phyloP scores from a whole-genome alignment of 2,329 filamentous ascomycete species.

The Colletotrichum sp. region DNA sequence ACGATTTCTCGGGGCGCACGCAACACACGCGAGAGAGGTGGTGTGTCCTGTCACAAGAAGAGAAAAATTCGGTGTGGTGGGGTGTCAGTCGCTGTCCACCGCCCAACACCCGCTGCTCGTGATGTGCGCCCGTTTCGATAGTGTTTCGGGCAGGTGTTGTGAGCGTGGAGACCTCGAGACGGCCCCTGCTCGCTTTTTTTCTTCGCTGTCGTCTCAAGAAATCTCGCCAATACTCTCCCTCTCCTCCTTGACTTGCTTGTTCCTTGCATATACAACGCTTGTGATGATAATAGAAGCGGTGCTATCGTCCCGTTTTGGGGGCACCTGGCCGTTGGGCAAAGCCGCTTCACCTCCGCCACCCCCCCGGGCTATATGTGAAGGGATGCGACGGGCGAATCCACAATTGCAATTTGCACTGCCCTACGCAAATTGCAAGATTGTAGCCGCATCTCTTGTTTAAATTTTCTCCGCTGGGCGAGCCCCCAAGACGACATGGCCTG shows the following conservation, averaged over 20 bases:
- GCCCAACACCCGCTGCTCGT: background rate
- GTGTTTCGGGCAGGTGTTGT: constrained; percentile 15
- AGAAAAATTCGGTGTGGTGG: background rate
- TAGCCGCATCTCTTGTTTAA: background rate
- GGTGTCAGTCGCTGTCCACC: background rate
- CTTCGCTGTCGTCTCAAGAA: background rate
- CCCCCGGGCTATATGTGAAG: background rate
- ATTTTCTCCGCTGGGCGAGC: background rate
- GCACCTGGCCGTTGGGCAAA: background rate
- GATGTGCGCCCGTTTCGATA: constrained; percentile 11
- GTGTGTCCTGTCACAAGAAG: background rate
- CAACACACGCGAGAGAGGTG: background rate
- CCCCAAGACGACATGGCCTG: background rate
- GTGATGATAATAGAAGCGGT: background rate
- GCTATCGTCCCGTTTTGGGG: background rate
- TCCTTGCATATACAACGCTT: background rate
- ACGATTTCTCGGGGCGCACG: background rate
- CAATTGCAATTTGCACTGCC: background rate
- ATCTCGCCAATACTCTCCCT: background rate
- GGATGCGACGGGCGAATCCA: background rate
- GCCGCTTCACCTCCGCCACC: background rate
- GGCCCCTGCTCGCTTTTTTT: background rate
- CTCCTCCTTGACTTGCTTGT: background rate
- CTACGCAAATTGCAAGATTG: background rate
- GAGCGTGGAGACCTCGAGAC: background rate